Evolutionary conservation across 2,329 filamentous ascomycete genomes (phyloP), one percentile per base, ranked within the genome.

Genomic region (Diplodia seriata): DNA sequence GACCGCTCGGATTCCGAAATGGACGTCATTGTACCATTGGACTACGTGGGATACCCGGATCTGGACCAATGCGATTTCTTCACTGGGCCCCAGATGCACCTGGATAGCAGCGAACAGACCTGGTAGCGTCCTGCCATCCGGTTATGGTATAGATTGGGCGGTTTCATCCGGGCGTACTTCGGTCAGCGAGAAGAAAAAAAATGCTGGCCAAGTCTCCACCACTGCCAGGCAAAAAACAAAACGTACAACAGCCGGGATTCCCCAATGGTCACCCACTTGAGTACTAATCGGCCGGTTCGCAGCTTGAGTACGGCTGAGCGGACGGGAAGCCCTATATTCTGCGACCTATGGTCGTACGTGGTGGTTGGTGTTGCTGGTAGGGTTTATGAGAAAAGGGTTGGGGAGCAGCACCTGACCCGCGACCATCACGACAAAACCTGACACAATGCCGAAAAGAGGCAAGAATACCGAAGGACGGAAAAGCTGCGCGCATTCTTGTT

Each of bases 331-430:
- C 18, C 20, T 61, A 23, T 8, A 14, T 36, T 61, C 56, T 54
- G 47, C 47, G 33, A 54, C 53, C 68, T 68, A 18, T 69, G 68
- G 61, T 69, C 68, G 68, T 67, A 67, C 61, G 68, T 69, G 68
- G 43, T 8, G 49, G 49, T 31, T 3, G 1, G 1, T 1, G 2
- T 61, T 11, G 56, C 23, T 49, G 15, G 11, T 2, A 40, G 4
- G 6, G 23, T 33, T 49, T 36, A 61, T 31, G 23, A 61, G 31
- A 40, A 20, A 20, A 8, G 8, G 2, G 7, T n/a, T 15, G 20
- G 4, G 9, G 20, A 15, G 18, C 1, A 31, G 11, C 1, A 6
- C 9, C 20, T 5, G n/a, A 12, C 14, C n/a, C 33, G 36, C 36
- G 14, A 29, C 23, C 11, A 7, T 14, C 6, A 14, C 3, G n/a